phyloP scores from a whole-genome alignment of 2,329 filamentous ascomycete genomes.

The Cryphonectria carpinicola region DNA sequence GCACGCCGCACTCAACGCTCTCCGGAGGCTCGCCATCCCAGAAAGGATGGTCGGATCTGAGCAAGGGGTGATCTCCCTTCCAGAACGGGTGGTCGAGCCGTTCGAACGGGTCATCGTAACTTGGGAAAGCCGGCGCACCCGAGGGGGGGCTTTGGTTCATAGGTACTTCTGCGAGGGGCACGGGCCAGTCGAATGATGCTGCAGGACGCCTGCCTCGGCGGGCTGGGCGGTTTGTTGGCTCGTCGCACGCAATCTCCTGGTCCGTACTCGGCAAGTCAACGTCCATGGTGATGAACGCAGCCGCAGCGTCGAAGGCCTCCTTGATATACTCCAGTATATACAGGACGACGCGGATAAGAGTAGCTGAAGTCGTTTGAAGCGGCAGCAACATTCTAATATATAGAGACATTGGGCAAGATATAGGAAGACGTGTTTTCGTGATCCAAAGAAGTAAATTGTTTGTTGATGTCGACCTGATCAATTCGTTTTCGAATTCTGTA shows the following conservation, averaged over 20 bases:
- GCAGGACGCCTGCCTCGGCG: neutral
- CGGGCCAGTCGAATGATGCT: no score
- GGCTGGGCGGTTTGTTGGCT: neutral
- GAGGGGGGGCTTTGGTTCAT: neutral
- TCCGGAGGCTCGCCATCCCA: neutral
- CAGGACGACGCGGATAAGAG: neutral
- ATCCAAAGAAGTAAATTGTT: neutral
- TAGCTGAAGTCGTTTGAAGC: neutral
- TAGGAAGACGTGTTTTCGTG: neutral
- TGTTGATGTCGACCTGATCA: neutral
- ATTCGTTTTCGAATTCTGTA: neutral
- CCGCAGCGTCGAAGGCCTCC: neutral
- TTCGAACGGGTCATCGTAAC: neutral
- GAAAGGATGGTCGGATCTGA: neutral
- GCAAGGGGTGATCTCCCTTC: neutral
- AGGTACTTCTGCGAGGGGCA: neutral
- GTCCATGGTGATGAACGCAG: neutral
- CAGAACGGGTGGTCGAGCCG: neutral
- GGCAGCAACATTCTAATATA: neutral
- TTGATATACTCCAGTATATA: neutral
- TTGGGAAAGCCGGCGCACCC: neutral
- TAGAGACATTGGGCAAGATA: neutral
- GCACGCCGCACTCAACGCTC: neutral
- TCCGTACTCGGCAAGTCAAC: neutral
- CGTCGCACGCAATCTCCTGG: neutral